Conservation (phyloP, 495 filamentous ascomycete species). For the Glonium stellatum region DNA sequence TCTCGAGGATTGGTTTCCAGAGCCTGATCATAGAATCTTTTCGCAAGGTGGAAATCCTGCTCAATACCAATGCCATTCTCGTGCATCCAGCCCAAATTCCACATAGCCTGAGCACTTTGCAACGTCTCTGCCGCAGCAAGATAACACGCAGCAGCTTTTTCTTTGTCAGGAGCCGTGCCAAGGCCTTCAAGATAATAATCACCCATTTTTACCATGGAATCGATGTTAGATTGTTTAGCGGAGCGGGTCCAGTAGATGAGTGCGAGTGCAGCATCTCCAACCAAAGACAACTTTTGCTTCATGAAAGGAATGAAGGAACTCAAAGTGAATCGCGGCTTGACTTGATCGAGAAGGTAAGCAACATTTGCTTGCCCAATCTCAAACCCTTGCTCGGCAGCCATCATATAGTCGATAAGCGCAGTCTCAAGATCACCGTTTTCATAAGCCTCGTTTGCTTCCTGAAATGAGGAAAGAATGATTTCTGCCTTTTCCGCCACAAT, state of each 20-base stretch:
- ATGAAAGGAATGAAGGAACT: slow-evolving; percentile 32
- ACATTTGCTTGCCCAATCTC: slow-evolving; percentile 92
- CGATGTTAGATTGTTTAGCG: slow-evolving; percentile 86
- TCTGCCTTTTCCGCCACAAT: slow-evolving; percentile 88
- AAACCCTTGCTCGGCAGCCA: slow-evolving; percentile 94
- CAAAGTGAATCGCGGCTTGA: slow-evolving; percentile 56
- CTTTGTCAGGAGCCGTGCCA: slow-evolving; percentile 61
- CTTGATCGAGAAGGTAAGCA: slow-evolving; percentile 80
- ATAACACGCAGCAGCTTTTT: slow-evolving; percentile 92
- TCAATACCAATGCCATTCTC: slow-evolving; percentile 90
- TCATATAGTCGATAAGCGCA: slow-evolving; percentile 77
- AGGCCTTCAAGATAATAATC: slow-evolving; percentile 87
- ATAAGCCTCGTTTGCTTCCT: slow-evolving; percentile 79
- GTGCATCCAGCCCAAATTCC: slow-evolving; percentile 99
- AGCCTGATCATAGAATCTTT: slow-evolving; percentile 89
- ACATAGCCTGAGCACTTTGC: slow-evolving; percentile 89
- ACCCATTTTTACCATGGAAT: slow-evolving; percentile 95
- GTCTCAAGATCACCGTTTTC: slow-evolving; percentile 78
- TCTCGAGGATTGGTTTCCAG: slow-evolving; percentile 76
- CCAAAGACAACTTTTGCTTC: slow-evolving; percentile 34
- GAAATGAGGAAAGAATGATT: slow-evolving; percentile 72
- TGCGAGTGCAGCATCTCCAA: slow-evolving; percentile 68
- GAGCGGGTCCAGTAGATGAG: slow-evolving; percentile 96
- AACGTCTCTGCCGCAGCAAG: slow-evolving; percentile 82
- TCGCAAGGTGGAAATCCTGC: slow-evolving; percentile 96